Evolutionary conservation across 768 basidiomycete species (phyloP), one percentile per base, ranked within the genome.

Genomic region (Mycena alexandri): DNA sequence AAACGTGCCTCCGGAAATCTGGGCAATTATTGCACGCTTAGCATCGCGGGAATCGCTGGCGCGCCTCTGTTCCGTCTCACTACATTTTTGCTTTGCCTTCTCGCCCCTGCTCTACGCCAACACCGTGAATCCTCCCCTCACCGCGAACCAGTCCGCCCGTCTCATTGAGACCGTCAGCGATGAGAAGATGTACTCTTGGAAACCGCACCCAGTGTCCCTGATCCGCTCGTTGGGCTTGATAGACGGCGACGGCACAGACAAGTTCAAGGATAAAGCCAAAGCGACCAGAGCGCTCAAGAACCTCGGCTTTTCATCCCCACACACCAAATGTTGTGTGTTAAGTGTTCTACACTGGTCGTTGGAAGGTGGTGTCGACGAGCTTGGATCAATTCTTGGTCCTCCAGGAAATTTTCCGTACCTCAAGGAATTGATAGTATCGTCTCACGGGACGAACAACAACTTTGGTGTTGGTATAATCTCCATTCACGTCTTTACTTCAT

Each of bases 41-140:
- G 25, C 50, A 12, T 41, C 64, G 17, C 47, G 69, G 5, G 33
- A 62, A 52, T 58, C 61, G 16, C 17, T 70, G 14, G 48, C 56
- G 10, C 25, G 22, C n/a, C 55, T 70, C n/a, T 70, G 64, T 41
- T 21, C 33, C 43, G 64, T 70, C 10, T 66, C 64, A 14, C 69
- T 21, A 13, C 44, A 41, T 44, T 65, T 63, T 19, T 44, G 21
- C 50, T 17, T 50, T 2, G 3, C 33, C 1, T 54, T 70, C 21
- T 43, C 53, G 3, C 11, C 47, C 5, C 25, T 46, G 5, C 61
- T 70, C 1, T 70, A 70, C 43, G 6, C 36, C 34, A 50, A 56
- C 24, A 44, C 51, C 43, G 10, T 63, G 17, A n/a, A 65, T 14
- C 44, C 65, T 17, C 59, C 52, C 0, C 29, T 66, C 10, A 57